A percentile compares a stretch with the other conserved stretches of the same genome.
Conservation (phyloP, 495 filamentous ascomycete genomes). For the Elasticomyces elasticus region DNA sequence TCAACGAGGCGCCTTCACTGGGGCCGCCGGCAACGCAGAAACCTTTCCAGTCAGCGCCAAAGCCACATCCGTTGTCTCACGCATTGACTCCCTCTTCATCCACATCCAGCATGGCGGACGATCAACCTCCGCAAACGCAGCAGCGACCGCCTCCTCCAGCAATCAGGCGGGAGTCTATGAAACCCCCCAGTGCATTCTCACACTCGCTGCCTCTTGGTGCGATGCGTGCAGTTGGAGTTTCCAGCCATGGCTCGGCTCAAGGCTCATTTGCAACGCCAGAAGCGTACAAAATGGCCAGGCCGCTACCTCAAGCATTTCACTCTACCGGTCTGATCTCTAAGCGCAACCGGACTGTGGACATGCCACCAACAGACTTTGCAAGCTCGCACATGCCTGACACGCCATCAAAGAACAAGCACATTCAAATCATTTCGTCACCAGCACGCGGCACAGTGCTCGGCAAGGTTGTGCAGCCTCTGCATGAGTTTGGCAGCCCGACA, state of each 20-base stretch:
- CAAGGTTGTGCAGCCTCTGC: slow-evolving; percentile 43
- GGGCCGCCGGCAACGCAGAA: slow-evolving; percentile 15
- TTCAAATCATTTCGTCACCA: slow-evolving; percentile 36
- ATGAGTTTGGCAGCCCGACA: slow-evolving; percentile 54
- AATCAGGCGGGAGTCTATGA: slow-evolving; percentile 35
- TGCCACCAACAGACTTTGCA: slow-evolving; percentile 36
- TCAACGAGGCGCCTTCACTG: slow-evolving; percentile 12
- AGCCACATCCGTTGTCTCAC: slow-evolving; percentile 77
- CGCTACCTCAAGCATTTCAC: slow-evolving; percentile 76
- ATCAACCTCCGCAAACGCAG: slow-evolving; percentile 55
- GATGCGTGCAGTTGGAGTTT: slow-evolving; percentile 22
- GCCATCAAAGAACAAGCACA: slow-evolving; percentile 79
- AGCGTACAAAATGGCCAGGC: slow-evolving; percentile 73
- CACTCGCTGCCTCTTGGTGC: slow-evolving; percentile 69
- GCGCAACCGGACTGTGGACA: slow-evolving; percentile 50
- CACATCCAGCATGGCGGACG: slow-evolving; percentile 61
- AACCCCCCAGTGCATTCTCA: slow-evolving; percentile 58
- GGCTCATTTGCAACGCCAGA: slow-evolving; percentile 69
- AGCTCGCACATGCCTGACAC: slow-evolving; percentile 74
- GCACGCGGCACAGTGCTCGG: slow-evolving; percentile 43
- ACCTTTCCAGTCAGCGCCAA: slow-evolving; percentile 33
- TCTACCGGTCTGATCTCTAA: slow-evolving; percentile 94
- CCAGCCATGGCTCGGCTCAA: slow-evolving; percentile 29
- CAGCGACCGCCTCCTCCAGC: slow-evolving; percentile 35
- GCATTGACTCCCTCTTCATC: slow-evolving; percentile 78